Percentiles rank a stretch among this genome's conserved stretches.
These are phyloP conservation scores for Gloeophyllum trabeum DNA, from an alignment of 768 basidiomycete species.

Conservation along the genomic window DNA sequence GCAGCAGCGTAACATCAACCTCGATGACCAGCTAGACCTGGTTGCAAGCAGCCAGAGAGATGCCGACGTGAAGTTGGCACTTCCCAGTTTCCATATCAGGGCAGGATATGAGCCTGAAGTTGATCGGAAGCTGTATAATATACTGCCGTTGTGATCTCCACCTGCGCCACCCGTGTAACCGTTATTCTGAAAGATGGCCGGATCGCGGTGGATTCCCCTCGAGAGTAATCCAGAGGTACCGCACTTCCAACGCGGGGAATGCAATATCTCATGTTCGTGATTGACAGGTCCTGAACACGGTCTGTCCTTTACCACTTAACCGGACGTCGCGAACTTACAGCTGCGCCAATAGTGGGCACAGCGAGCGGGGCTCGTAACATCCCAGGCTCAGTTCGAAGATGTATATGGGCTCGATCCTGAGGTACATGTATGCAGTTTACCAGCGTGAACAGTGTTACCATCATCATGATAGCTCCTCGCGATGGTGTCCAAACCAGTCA, in stretches of 20 bases:
- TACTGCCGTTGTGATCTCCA: too few relatives aligned
- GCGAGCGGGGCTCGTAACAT: constrained; percentile 48
- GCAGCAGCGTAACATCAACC: too few relatives aligned
- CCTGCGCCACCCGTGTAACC: too few relatives aligned
- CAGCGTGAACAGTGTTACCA: not conserved
- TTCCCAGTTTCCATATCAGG: too few relatives aligned
- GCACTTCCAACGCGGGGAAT: constrained; percentile 17
- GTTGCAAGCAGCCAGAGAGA: too few relatives aligned
- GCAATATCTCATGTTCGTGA: constrained; percentile 1
- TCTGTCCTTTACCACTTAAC: constrained; percentile 13
- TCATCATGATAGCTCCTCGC: constrained; percentile 42
- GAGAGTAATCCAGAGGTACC: constrained; percentile 60
- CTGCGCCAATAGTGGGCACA: constrained; percentile 43
- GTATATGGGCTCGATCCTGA: constrained; percentile 65
- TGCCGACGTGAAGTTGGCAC: too few relatives aligned
- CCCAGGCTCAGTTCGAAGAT: constrained; percentile 47
- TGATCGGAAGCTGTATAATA: too few relatives aligned
- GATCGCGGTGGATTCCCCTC: constrained; percentile 61
- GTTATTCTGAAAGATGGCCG: constrained; percentile 14
- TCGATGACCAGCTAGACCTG: too few relatives aligned
- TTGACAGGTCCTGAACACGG: constrained; percentile 35
- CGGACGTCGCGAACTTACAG: not conserved
- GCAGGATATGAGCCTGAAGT: too few relatives aligned
- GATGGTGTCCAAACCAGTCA: constrained; percentile 63
- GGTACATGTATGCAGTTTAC: constrained; percentile 22